Percentiles rank a stretch among this genome's conserved stretches.
phyloP scores from a whole-genome alignment of 371 early-diverging fungal genomes.

The Mortierella sp. region DNA sequence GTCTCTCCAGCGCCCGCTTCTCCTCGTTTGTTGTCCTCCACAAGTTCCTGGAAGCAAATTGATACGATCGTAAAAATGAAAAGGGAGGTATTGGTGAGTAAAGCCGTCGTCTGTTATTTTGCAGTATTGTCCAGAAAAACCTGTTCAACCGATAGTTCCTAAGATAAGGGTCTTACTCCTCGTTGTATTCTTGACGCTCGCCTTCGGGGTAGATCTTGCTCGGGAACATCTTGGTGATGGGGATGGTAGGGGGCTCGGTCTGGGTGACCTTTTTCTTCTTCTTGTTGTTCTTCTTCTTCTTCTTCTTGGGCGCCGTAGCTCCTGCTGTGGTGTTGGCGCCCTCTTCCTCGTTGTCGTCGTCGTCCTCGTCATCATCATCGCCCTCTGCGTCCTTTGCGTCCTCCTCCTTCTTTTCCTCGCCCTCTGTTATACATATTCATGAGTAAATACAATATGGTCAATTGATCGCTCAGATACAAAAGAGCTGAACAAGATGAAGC shows the following conservation, averaged over 20 bases:
- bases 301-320: constrained; percentile 62
- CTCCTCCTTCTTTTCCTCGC: constrained; percentile 51
- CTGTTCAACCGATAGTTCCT: not conserved
- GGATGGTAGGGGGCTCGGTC: constrained; percentile 83
- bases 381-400: constrained; percentile 12
- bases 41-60: constrained; percentile 66
- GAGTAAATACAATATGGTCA: too few relatives aligned
- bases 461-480: not conserved
- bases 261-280: constrained; percentile 72
- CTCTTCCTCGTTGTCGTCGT: constrained; percentile 38
- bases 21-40: constrained; percentile 87
- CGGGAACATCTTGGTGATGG: constrained; percentile 83
- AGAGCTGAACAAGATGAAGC: not conserved
- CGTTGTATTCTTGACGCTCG: constrained; percentile 79
- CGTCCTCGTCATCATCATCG: constrained; percentile 40
- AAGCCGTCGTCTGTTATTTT: not conserved
- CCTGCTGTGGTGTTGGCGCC: constrained; percentile 28
- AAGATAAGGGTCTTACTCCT: constrained; percentile 68
- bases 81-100: not conserved
- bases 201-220: constrained; percentile 79
- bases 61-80: not conserved
- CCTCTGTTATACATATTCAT: not conserved
- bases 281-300: constrained; percentile 80
- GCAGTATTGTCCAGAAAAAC: not conserved
- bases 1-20: constrained; percentile 78